Conservation (phyloP, 2,329 filamentous ascomycete species). For the Chrysoporthe puriensis region DNA sequence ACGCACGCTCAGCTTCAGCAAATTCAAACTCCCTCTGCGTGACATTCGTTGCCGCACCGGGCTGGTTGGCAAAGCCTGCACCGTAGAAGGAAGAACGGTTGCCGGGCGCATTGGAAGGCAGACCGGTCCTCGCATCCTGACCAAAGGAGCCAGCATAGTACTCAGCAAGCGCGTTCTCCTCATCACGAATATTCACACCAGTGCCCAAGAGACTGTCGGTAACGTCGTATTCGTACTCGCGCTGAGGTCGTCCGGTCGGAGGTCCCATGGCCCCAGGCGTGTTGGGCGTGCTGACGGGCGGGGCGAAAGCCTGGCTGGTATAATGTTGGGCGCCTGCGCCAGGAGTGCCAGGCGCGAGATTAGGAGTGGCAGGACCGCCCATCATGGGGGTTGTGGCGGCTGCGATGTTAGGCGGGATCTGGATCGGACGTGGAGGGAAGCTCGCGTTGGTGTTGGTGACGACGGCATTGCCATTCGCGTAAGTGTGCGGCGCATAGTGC, state of each 20-base stretch:
- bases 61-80: slow-evolving; percentile 67
- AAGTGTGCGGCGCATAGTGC: slow-evolving; percentile 28
- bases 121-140: slow-evolving; percentile 55
- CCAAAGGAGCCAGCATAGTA: slow-evolving; percentile 56
- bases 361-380: slow-evolving; percentile 18
- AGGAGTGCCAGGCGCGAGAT: slow-evolving; percentile 21
- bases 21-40: slow-evolving; percentile 68
- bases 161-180: slow-evolving; percentile 79
- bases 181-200: slow-evolving; percentile 83
- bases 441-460: slow-evolving; percentile 29
- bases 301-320: slow-evolving; percentile 16
- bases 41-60: slow-evolving; percentile 42
- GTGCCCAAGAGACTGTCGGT: slow-evolving; percentile 84
- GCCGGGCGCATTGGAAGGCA: slow-evolving; percentile 58
- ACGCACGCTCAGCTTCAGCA: slow-evolving; percentile 67
- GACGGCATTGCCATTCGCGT: slow-evolving; percentile 34
- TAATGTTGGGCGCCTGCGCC: slow-evolving; percentile 21
- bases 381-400: slow-evolving; percentile 14
- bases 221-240: slow-evolving; percentile 70
- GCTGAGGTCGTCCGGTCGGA: slow-evolving; percentile 65
- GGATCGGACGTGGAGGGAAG: slow-evolving; percentile 27
- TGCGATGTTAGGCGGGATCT: slow-evolving; percentile 6
- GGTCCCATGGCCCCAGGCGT: slow-evolving; percentile 55
- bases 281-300: slow-evolving; percentile 29
- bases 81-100: slow-evolving; percentile 64